Conservation (phyloP, 2,329 filamentous ascomycete species). For the Tympanopsis confertula region DNA sequence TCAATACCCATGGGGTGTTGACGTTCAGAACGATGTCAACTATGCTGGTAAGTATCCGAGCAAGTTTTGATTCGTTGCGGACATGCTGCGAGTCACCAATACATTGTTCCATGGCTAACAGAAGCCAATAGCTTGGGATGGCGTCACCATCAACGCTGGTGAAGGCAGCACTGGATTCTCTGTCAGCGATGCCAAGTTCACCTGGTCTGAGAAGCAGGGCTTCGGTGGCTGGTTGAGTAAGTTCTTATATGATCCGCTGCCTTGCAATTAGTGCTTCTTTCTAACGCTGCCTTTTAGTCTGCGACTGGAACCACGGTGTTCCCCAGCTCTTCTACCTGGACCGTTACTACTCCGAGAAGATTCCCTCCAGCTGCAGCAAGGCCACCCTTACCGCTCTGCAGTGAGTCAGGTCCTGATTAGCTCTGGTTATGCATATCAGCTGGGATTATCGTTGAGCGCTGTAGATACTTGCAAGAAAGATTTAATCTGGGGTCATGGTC, state of each 20-base stretch:
- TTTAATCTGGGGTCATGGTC: no score
- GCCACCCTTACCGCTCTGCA: no score
- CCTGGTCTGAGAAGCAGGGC: constrained; percentile 13
- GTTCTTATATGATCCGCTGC: constrained; percentile 5
- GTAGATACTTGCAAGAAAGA: no score
- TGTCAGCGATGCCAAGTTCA: constrained; percentile 12
- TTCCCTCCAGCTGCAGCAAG: background rate
- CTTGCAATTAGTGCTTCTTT: background rate
- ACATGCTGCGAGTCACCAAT: background rate
- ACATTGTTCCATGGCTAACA: background rate
- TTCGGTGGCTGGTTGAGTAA: constrained; percentile 25
- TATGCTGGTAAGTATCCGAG: constrained; percentile 17
- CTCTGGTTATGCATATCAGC: no score
- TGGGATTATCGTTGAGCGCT: no score
- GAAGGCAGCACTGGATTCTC: constrained; percentile 16
- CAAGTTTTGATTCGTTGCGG: background rate
- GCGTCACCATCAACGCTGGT: constrained; percentile 20
- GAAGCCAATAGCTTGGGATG: constrained; percentile 18
- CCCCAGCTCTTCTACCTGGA: constrained; percentile 24
- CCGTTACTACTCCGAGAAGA: constrained; percentile 5
- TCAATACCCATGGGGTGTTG: constrained; percentile 17
- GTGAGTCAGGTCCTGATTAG: no score
- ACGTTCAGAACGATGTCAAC: constrained; percentile 12
- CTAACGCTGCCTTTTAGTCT: constrained; percentile 12
- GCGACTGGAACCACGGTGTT: constrained; percentile 23